Percentiles rank a stretch among this genome's conserved stretches.
These are phyloP conservation scores for Malbranchea zuffiana DNA, from an alignment of 2,329 filamentous ascomycete species.

Conservation along the genomic window DNA sequence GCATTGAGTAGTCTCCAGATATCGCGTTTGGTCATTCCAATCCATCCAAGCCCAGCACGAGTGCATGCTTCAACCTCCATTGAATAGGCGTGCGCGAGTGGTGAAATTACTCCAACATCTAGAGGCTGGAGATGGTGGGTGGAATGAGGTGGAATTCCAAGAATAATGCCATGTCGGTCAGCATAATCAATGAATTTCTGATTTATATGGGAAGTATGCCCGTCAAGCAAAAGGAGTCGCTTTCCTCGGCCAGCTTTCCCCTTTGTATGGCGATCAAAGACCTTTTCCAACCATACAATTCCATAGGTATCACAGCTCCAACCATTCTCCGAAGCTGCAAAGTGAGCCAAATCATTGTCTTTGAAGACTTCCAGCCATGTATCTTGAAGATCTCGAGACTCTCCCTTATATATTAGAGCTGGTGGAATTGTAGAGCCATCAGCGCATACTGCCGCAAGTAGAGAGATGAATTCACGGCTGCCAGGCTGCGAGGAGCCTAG, in stretches of 20 bases:
- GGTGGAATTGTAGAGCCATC: conserved; percentile 1
- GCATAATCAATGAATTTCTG: conserved; percentile 7
- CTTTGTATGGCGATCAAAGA: conserved; percentile 1
- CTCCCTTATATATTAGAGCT: conserved; percentile 4
- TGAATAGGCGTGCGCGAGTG: background rate
- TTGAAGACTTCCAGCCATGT: conserved; percentile 6
- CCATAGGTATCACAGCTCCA: conserved; percentile 8
- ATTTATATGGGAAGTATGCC: conserved; percentile 7
- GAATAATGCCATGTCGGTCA: conserved; percentile 1
- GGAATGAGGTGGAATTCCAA: conserved; percentile 7
- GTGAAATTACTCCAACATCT: conserved; percentile 4
- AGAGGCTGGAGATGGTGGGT: conserved; percentile 8
- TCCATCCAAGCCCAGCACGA: too few species aligned
- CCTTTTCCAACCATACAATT: conserved; percentile 2
- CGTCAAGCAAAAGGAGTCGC: conserved; percentile 6
- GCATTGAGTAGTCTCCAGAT: conserved; percentile 4
- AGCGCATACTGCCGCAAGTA: conserved; percentile 2
- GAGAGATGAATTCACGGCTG: conserved; percentile 5
- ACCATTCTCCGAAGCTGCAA: conserved; percentile 8
- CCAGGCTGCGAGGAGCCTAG: too few species aligned
- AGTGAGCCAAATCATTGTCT: conserved; percentile 5
- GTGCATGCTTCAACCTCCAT: too few species aligned
- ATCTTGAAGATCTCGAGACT: conserved; percentile 6
- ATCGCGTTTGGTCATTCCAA: conserved; percentile 3
- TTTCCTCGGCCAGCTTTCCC: background rate